phyloP scores from a whole-genome alignment of 495 filamentous ascomycete species.

The Aspergillus nidulans region DNA sequence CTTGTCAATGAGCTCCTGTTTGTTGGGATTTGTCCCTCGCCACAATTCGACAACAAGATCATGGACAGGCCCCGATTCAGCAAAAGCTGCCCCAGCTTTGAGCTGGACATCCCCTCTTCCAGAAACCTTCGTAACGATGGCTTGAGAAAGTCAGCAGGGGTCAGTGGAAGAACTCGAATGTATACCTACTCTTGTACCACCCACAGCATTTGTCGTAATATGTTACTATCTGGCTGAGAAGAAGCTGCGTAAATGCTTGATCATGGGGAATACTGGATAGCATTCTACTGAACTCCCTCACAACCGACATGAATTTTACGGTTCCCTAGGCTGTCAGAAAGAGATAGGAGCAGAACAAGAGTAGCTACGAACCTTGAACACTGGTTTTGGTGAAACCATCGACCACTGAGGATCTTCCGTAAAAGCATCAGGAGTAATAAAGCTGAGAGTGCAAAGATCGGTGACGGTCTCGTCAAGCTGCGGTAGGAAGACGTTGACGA shows the following conservation, averaged over 20 bases:
- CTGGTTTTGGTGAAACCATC: conserved; percentile 67
- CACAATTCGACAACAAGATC: conserved; percentile 62
- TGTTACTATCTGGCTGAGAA: conserved; percentile 82
- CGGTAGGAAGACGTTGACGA: conserved; percentile 96
- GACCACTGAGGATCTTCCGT: conserved; percentile 81
- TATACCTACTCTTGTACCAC: conserved; percentile 70
- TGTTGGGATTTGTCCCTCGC: conserved; percentile 32
- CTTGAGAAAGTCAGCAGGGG: conserved; percentile 18
- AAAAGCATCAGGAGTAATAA: conserved; percentile 82
- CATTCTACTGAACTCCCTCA: conserved; percentile 90
- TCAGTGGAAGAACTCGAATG: not conserved
- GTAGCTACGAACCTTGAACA: conserved; percentile 62
- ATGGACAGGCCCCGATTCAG: conserved; percentile 62
- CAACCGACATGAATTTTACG: conserved; percentile 76
- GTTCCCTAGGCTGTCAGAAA: conserved; percentile 53
- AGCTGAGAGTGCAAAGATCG: conserved; percentile 77
- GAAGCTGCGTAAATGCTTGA: conserved; percentile 85
- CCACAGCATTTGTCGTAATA: conserved; percentile 88
- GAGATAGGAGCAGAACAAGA: not conserved
- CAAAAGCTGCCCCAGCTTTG: conserved; percentile 69
- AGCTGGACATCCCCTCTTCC: conserved; percentile 43
- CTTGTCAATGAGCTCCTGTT: conserved; percentile 37
- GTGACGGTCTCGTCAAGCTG: conserved; percentile 93
- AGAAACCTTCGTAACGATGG: conserved; percentile 41
- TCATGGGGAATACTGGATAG: conserved; percentile 93